Evolutionary conservation across 352 stramenopile genomes (phyloP).

Genomic region (Phytopythium vexans): DNA sequence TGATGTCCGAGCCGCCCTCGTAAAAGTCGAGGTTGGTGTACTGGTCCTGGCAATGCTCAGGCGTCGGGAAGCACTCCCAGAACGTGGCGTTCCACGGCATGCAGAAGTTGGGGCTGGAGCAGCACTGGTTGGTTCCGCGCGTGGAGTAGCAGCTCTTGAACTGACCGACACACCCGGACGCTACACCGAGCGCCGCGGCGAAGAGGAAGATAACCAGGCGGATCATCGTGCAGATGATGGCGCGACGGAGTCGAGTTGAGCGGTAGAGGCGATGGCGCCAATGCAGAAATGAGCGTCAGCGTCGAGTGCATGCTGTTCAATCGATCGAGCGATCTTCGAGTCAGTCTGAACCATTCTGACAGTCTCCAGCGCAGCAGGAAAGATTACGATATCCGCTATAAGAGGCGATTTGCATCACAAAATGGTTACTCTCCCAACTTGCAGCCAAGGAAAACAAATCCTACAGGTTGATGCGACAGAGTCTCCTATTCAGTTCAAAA

Average conservation of each 20-base stretch:
- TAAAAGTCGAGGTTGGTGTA: conserved; percentile 47
- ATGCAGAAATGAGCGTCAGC: too few species aligned
- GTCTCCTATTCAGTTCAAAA: too few species aligned
- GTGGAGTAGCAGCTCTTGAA: conserved; percentile 18
- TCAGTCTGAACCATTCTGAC: too few species aligned
- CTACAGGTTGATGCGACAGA: background rate
- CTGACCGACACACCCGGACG: conserved; percentile 2
- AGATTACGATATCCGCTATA: too few species aligned
- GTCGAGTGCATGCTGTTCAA: too few species aligned
- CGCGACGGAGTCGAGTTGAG: background rate
- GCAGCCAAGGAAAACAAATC: background rate
- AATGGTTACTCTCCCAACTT: too few species aligned
- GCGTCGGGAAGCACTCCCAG: conserved; percentile 34
- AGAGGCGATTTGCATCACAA: too few species aligned
- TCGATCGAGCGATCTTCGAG: too few species aligned
- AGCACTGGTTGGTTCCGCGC: conserved; percentile 22
- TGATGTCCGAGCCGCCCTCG: conserved; percentile 39
- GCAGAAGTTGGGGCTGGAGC: conserved; percentile 28
- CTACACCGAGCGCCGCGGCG: conserved; percentile 1
- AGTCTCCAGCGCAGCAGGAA: too few species aligned
- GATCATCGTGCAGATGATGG: background rate
- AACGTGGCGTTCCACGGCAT: conserved; percentile 33
- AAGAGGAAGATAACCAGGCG: background rate
- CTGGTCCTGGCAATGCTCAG: conserved; percentile 27
- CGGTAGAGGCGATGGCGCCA: too few species aligned